Evolutionary conservation across 768 basidiomycete species (phyloP).

Genomic region (Auricularia sp.): DNA sequence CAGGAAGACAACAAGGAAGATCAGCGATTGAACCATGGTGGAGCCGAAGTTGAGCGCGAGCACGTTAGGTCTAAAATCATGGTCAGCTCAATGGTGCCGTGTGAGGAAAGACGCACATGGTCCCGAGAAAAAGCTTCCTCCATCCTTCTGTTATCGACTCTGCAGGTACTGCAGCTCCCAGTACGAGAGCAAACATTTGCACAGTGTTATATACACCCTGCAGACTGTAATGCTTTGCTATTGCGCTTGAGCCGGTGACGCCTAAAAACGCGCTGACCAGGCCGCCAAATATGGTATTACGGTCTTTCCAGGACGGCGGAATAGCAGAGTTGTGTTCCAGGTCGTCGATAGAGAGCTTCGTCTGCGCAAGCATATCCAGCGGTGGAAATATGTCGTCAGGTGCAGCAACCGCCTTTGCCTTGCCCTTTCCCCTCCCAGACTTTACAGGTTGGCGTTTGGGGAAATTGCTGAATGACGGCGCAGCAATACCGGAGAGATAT

Average conservation of each 20-base stretch:
- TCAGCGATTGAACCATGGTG: constrained; percentile 44
- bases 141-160: constrained; percentile 36
- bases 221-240: constrained; percentile 59
- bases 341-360: constrained; percentile 44
- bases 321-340: constrained; percentile 44
- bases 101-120: constrained; percentile 40
- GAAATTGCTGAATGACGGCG: constrained; percentile 29
- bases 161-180: constrained; percentile 47
- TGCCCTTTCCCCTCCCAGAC: constrained; percentile 12
- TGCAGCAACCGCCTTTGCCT: background rate
- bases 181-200: constrained; percentile 60
- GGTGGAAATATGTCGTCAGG: constrained; percentile 44
- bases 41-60: constrained; percentile 66
- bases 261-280: constrained; percentile 41
- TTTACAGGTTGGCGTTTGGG: background rate
- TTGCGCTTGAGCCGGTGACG: constrained; percentile 53
- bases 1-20: constrained; percentile 53
- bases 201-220: constrained; percentile 59
- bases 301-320: constrained; percentile 44
- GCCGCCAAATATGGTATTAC: constrained; percentile 39
- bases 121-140: constrained; percentile 52
- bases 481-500: constrained; percentile 38
- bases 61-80: constrained; percentile 47
- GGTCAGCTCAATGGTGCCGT: constrained; percentile 4
- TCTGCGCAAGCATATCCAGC: constrained; percentile 41